Evolutionary conservation across 192 early-diverging fungal species (phyloP).

Genomic region (Gaertneriomyces semiglobifer): DNA sequence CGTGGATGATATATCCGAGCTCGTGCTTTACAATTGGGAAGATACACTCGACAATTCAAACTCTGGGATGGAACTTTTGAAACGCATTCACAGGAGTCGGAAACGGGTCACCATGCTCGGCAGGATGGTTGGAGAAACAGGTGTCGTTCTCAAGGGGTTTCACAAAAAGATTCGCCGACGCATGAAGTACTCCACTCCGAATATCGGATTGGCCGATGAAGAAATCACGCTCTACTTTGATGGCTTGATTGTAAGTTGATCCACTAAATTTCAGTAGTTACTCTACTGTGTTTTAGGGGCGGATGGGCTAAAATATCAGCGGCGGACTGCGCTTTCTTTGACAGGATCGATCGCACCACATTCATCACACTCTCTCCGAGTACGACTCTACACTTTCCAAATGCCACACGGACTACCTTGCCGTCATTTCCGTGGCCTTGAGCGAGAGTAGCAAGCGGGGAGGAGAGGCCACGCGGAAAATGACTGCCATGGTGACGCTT

Average conservation of each 20-base stretch:
- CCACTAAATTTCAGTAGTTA: background rate
- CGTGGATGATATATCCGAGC: constrained; percentile 13
- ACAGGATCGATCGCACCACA: background rate
- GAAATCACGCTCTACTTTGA: constrained; percentile 24
- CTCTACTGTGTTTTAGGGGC: constrained; percentile 10
- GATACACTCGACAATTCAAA: constrained; percentile 4
- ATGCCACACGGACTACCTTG: constrained; percentile 21
- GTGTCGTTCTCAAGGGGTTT: background rate
- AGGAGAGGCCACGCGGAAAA: constrained; percentile 12
- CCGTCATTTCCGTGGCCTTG: constrained; percentile 10
- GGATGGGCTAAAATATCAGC: background rate
- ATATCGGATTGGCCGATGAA: background rate
- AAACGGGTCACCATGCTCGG: background rate
- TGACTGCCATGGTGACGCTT: constrained; percentile 23
- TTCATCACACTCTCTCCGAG: too few species aligned
- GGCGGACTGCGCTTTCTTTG: background rate
- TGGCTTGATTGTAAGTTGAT: constrained; percentile 16
- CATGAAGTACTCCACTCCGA: background rate
- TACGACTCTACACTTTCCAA: background rate
- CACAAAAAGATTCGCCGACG: background rate
- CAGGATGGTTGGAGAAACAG: background rate
- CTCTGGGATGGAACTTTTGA: constrained; percentile 7
- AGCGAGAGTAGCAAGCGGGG: constrained; percentile 7
- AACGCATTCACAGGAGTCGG: constrained; percentile 16
- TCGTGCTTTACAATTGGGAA: constrained; percentile 22